Evolutionary conservation across 2,329 filamentous ascomycete species (phyloP), one percentile per base, ranked within the genome.

Genomic region (Ophiosphaerella herpotricha): DNA sequence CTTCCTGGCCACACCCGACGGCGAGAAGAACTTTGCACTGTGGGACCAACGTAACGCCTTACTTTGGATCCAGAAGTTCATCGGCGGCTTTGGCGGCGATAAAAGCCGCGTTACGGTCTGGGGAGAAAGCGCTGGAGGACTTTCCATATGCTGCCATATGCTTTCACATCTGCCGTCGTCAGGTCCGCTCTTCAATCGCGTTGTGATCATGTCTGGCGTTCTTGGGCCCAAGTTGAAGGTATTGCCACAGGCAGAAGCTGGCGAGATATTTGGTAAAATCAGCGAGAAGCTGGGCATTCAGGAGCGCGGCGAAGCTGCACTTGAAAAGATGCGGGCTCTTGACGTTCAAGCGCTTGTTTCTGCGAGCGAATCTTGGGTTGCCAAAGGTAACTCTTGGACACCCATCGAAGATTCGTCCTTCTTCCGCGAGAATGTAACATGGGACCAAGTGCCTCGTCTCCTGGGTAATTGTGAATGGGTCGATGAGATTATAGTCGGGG

Each of bases 71-170:
- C 64, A 70, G 42, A 58, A 57, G 8, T 63, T 74, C 41, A 64
- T 75, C 14, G 43, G 21, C 1, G 67, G 67, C 0, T 75, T 76
- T 40, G 72, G 72, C 0, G 72, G 73, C 12, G 63, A 75, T 47
- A 44, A 45, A 1, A 45, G 45, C 2, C 61, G 61, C 5, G 54
- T 74, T 3, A 75, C 73, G 0, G 53, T 74, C 0, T 69, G 77
- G 12, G 79, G 79, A 2, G 74, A 80, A 57, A 77, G 73, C 32
- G 77, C 77, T 2, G 79, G 79, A n/a, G 74, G 63, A 7, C 69
- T 60, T 16, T 56, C 48, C 7, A 66, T 64, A 18, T 62, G 55
- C n/a, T 52, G 49, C n/a, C 63, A 66, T 16, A 58, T 67, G 60
- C 55, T 68, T 1, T 40, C 47, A 34, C 7, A 26, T n/a, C 43